Base-by-base conservation (phyloP, 441 rosid genomes). In the Aquilaria agallochum region DNA sequence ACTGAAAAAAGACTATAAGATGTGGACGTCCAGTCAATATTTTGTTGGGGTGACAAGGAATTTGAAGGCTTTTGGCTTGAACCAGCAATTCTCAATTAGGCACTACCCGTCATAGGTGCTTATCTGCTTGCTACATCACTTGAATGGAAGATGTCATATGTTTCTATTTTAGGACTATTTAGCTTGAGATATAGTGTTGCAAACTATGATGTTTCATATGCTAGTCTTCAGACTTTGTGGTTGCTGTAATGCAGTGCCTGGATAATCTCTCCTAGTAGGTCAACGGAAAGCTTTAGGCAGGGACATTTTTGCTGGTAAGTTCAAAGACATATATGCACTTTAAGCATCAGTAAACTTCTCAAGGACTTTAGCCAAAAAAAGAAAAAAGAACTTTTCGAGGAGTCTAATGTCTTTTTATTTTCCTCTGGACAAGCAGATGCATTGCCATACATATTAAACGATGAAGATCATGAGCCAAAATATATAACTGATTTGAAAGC, bases 31-130 rank as follows among this genome's bases (percentile, higher is more conserved):
- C 71, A 77, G 53, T 69, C 82, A 50, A 75, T 88, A 69, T 79
- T 83, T 53, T 90, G 97, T 68, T 90, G 97, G 97, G 97, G 87
- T 44, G 97, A 90, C 71, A 71, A 74, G 68, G 90, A 82, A 73
- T 88, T 95, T 67, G 83, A 86, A 75, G 94, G 84, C 48, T 90
- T 90, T 74, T 90, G 97, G 97, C 60, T 74, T 68, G 88, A 88
- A 71, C 90, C 79, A 87, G 95, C 88, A 74, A 64, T n/a, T 40
- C 45, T 40, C 45, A 40, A 40, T 40, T 40, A 40, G 9, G 10
- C 7, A 5, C 2, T 6, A 40, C 45, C 45, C 1, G 2, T 6
- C 45, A 5, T 40, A 40, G 7, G 45, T 40, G 45, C 45, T 40
- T 40, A 40, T 40, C 45, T 40, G 45, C 45, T 40, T 40, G 45